Evolutionary conservation across 179 eudicot species (phyloP).

Genomic region (Beta corolliflora): DNA sequence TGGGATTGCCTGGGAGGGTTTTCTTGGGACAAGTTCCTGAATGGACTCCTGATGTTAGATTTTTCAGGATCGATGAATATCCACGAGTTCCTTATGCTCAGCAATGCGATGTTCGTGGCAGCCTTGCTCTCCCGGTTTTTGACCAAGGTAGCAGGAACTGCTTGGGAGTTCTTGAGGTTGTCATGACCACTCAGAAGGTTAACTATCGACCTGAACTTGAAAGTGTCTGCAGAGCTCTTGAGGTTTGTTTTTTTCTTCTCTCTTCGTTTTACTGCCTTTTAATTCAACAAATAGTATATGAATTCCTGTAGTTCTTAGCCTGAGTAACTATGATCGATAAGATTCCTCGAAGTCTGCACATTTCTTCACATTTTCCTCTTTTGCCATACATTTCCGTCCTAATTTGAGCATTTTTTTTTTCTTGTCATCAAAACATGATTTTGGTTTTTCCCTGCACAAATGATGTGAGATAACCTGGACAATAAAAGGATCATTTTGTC

Average conservation of each 20-base stretch:
- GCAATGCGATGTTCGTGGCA: slow-evolving; percentile 76
- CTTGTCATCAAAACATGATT: background rate
- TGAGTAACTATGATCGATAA: background rate
- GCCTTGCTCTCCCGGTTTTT: slow-evolving; percentile 81
- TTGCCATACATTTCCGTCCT: background rate
- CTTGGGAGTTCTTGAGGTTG: slow-evolving; percentile 89
- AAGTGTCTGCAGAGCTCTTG: slow-evolving; percentile 80
- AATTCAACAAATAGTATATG: background rate
- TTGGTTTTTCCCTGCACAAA: background rate
- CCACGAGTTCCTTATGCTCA: slow-evolving; percentile 78
- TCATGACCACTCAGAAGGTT: slow-evolving; percentile 71
- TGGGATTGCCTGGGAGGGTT: slow-evolving; percentile 82
- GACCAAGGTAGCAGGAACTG: slow-evolving; percentile 81
- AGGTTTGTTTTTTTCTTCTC: slow-evolving; percentile 46
- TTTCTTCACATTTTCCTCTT: too few species aligned
- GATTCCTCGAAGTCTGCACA: too few species aligned
- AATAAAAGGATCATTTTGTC: background rate
- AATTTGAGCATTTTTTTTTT: background rate
- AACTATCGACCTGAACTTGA: slow-evolving; percentile 80
- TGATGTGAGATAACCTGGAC: slow-evolving; percentile 8
- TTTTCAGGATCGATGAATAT: slow-evolving; percentile 71
- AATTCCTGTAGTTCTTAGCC: background rate
- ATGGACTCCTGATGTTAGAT: slow-evolving; percentile 95
- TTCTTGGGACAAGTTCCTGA: slow-evolving; percentile 80
- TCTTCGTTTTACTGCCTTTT: slow-evolving; percentile 1